Evolutionary conservation across 768 basidiomycete genomes (phyloP).

Genomic region (Hygrophoropsis aurantiaca): DNA sequence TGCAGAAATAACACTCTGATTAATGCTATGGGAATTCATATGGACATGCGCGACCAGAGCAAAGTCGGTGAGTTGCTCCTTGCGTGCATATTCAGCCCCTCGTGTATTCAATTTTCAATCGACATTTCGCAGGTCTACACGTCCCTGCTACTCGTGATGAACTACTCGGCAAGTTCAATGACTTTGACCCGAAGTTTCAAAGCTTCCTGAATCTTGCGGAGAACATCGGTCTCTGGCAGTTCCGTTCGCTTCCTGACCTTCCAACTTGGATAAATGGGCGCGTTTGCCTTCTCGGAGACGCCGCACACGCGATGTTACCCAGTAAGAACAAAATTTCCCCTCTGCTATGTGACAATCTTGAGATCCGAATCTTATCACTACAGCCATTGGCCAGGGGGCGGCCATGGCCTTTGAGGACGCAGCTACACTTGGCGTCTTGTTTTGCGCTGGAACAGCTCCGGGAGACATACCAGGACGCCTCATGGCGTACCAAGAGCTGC

Average conservation of each 20-base stretch:
- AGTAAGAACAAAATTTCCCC: conserved; percentile 20
- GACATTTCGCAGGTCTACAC: too few species aligned
- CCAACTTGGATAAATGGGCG: conserved; percentile 24
- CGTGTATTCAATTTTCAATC: too few species aligned
- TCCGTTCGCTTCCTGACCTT: background rate
- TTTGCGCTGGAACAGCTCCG: conserved; percentile 16
- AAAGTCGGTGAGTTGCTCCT: too few species aligned
- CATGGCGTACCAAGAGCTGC: conserved; percentile 26
- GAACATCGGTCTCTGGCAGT: conserved; percentile 2
- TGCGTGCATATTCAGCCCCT: too few species aligned
- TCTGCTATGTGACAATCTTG: too few species aligned
- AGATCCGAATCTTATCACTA: background rate
- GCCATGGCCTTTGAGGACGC: conserved; percentile 34
- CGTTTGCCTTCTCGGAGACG: conserved; percentile 29
- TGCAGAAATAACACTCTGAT: too few species aligned
- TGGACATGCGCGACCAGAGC: too few species aligned
- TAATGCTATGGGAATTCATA: too few species aligned
- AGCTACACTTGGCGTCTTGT: conserved; percentile 31
- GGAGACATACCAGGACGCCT: conserved; percentile 22
- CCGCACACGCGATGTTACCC: conserved; percentile 31
- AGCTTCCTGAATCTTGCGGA: background rate
- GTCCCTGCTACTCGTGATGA: too few species aligned
- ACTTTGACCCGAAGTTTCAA: background rate
- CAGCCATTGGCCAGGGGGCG: conserved; percentile 21
- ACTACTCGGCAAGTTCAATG: background rate